These are phyloP conservation scores for Pseudogymnoascus sp. DNA, from an alignment of 2,329 filamentous ascomycete species.

Conservation along the genomic window DNA sequence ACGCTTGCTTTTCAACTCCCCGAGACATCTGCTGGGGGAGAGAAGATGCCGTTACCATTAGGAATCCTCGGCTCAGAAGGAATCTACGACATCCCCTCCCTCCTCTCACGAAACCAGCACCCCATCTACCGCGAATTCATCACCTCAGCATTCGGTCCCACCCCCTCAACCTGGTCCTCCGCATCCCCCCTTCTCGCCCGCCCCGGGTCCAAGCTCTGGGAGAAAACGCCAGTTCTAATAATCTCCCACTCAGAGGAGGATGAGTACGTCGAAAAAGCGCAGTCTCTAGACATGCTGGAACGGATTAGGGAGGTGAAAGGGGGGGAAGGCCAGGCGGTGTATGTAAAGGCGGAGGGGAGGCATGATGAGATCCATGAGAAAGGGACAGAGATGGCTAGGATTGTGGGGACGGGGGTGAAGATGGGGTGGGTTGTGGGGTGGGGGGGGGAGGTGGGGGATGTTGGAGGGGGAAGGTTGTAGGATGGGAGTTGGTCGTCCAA, in stretches of 20 bases:
- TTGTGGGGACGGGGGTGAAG: constrained; percentile 28
- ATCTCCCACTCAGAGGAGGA: constrained; percentile 36
- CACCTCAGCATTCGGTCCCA: constrained; percentile 50
- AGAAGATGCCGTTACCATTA: constrained; percentile 34
- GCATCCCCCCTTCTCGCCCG: constrained; percentile 41
- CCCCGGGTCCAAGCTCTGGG: constrained; percentile 9
- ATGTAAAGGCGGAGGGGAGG: constrained; percentile 44
- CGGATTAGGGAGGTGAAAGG: constrained; percentile 14
- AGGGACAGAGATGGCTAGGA: constrained; percentile 46
- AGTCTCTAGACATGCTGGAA: constrained; percentile 23
- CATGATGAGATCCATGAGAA: constrained; percentile 59
- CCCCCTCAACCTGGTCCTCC: constrained; percentile 41
- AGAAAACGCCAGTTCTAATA: constrained; percentile 12
- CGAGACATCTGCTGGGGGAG: constrained; percentile 21
- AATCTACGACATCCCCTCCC: constrained; percentile 55
- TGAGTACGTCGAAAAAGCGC: constrained; percentile 24
- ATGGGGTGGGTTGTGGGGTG: neutral
- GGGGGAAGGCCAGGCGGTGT: constrained; percentile 18
- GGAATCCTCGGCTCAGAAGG: constrained; percentile 56
- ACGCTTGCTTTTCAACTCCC: constrained; percentile 53
- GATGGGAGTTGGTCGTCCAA: too few relatives aligned
- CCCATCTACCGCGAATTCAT: constrained; percentile 53
- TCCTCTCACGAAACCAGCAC: constrained; percentile 39
- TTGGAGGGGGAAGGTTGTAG: too few relatives aligned
- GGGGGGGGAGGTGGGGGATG: too few relatives aligned